Base-by-base conservation (phyloP, 805 yeast species). In the Candida coleopterorum region DNA sequence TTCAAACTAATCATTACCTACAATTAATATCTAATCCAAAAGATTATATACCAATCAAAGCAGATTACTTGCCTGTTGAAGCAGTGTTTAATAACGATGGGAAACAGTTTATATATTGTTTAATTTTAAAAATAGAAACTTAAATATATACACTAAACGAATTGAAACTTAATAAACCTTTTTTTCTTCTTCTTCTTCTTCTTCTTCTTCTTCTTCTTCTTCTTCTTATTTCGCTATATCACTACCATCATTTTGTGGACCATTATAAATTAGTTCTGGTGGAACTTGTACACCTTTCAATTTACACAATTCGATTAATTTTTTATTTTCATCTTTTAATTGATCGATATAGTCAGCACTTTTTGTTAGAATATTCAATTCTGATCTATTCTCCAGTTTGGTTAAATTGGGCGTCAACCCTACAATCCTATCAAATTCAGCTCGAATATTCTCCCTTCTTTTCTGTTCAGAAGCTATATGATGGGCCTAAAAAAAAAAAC, bases 401-500 rank as follows among this genome's bases (percentile, higher is more conserved):
- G 74, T 67, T 29, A 89, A 62, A 7, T 74, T 78, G 0, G 97
- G 97, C 1, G 93, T 87, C 7, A 85, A 56, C 1, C 72, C 67
- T 0, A 88, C 89, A 16, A 89, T 67, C 38, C 72, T 74, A 48
- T 85, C 94, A 51, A 86, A 89, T 8, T 87, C 89, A 8, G 79
- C 74, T 30, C 97, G 67, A 16, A 90, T 86, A 28, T 89, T 86
- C 45, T 81, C 86, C 43, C 97, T 68, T 49, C 97, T 69, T 51
- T 83, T 84, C 55, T 87, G 89, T 54, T 89, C 97, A 0, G 89
- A 81, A 4, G 85, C 85, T 6, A 85, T 83, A 50, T 85, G 95
- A 46, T 81, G 85, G 4, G 80, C 81, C 78, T 80, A 29, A 8
- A 29, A 24, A 12, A n/a, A n/a, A n/a, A n/a, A n/a, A n/a, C n/a